Conservation (phyloP, 1,284 basidiomycete species). For the Meira nashicola region DNA sequence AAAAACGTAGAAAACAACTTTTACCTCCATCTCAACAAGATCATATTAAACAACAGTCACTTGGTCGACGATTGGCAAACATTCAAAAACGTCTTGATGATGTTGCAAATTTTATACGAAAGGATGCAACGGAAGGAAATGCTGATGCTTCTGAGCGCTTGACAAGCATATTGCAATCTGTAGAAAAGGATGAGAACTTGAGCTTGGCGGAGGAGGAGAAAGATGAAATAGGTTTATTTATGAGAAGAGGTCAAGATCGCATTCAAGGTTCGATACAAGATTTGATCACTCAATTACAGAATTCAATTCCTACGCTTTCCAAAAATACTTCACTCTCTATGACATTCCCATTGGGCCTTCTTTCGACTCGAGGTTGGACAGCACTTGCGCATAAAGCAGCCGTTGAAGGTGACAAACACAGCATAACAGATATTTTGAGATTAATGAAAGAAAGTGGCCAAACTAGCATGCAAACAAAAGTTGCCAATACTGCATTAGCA, state of each 20-base stretch:
- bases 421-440: slow-evolving; percentile 17
- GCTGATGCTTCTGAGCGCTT: no score
- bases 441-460: slow-evolving; percentile 27
- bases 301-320: no score
- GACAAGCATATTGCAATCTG: no score
- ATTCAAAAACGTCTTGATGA: background rate
- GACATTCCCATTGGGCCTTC: slow-evolving; percentile 24
- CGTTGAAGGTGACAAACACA: slow-evolving; percentile 17
- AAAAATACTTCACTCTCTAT: no score
- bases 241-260: no score
- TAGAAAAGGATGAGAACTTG: no score
- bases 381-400: slow-evolving; percentile 35
- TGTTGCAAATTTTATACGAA: no score
- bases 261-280: no score
- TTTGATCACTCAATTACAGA: no score
- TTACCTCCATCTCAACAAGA: background rate
- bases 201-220: no score
- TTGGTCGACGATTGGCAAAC: background rate
- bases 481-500: slow-evolving; percentile 56
- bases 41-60: background rate
- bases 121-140: no score
- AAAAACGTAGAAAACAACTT: background rate
- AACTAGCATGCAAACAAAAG: slow-evolving; percentile 20
- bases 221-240: no score
- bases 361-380: slow-evolving; percentile 29